Conservation (phyloP, 129 eudicot genomes). For the Centrapalus pauciflorus region DNA sequence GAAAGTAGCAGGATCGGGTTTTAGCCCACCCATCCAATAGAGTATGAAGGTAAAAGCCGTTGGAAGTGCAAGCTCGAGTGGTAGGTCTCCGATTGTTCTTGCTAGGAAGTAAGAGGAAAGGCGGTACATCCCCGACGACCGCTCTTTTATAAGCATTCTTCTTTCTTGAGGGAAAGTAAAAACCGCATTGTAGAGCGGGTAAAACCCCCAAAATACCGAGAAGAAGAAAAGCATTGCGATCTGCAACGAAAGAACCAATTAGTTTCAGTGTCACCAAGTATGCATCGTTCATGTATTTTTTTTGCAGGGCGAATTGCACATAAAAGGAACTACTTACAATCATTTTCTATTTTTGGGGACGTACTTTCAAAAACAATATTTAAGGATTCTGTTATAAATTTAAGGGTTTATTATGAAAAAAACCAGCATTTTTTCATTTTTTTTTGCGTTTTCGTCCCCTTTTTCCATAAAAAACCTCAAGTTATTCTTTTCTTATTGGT, state of each 20-base stretch:
- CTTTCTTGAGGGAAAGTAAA: slow-evolving; percentile 99
- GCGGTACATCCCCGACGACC: slow-evolving; percentile 97
- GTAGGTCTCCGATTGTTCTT: slow-evolving; percentile 90
- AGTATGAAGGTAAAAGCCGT: slow-evolving; percentile 89
- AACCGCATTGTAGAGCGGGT: slow-evolving; percentile 94
- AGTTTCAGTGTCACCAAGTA: neutral
- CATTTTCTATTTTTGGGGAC: too few relatives aligned
- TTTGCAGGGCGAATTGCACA: too few relatives aligned
- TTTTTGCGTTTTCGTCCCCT: too few relatives aligned
- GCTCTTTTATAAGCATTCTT: slow-evolving; percentile 83
- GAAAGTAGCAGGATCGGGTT: slow-evolving; percentile 70
- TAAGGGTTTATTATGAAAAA: too few relatives aligned
- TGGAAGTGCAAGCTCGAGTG: slow-evolving; percentile 93
- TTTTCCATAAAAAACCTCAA: too few relatives aligned
- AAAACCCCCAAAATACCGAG: slow-evolving; percentile 99
- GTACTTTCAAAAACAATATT: too few relatives aligned
- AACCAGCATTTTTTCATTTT: too few relatives aligned
- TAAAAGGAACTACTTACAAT: too few relatives aligned
- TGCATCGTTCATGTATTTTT: too few relatives aligned
- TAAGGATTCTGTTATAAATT: too few relatives aligned
- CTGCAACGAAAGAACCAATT: slow-evolving; percentile 37
- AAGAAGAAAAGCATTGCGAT: slow-evolving; percentile 93
- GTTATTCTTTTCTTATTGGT: too few relatives aligned
- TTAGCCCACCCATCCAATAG: slow-evolving; percentile 99
- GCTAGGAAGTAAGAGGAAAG: slow-evolving; percentile 94